Evolutionary conservation across 306 rosid genomes (phyloP), one percentile per base, ranked within the genome.

Genomic region (Cucurbita ficifolia): DNA sequence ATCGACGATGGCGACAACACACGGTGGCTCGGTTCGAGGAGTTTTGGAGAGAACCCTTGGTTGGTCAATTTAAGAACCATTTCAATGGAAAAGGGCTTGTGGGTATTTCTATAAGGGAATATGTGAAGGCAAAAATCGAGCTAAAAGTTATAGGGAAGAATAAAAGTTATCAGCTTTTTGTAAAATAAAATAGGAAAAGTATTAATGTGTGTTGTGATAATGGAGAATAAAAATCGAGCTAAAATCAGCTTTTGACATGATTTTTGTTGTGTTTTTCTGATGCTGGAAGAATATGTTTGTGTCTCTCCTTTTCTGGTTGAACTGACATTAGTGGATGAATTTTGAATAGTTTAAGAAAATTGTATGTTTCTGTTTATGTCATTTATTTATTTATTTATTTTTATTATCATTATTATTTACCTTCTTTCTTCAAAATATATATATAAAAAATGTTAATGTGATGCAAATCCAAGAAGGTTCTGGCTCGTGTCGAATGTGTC

Each of bases 1-100:
- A 13, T 82, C 5, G 6, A 63, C 43, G 85, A 86, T 0, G 88
- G 70, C 4, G 79, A 7, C 2, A 88, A 86, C 64, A 86, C 64
- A 72, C 76, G 0, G 9, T 85, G 77, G 85, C 85, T n/a, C 67
- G 85, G 85, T 87, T 87, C 13, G 89, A 79, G 81, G 88, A 87
- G 64, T n/a, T 53, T 87, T 17, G 89, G 88, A 38, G 88, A 89
- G 8, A 81, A 81, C 8, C 86, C 89, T 3, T 76, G 82, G 1
- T 29, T 24, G 0, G 86, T 81, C 46, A 85, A 78, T 2, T 87
- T 87, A 61, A 78, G 54, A 18, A 85, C 87, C 0, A 43, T 83
- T 14, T 0, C 49, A 1, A 74, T 74, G 17, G 86, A 82, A 3
- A 76, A 39, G 3, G 76, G 63, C 0, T 0, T 83, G 89, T 72